Evolutionary conservation across 2,329 filamentous ascomycete species (phyloP).

Genomic region (Thyridium curvatum): DNA sequence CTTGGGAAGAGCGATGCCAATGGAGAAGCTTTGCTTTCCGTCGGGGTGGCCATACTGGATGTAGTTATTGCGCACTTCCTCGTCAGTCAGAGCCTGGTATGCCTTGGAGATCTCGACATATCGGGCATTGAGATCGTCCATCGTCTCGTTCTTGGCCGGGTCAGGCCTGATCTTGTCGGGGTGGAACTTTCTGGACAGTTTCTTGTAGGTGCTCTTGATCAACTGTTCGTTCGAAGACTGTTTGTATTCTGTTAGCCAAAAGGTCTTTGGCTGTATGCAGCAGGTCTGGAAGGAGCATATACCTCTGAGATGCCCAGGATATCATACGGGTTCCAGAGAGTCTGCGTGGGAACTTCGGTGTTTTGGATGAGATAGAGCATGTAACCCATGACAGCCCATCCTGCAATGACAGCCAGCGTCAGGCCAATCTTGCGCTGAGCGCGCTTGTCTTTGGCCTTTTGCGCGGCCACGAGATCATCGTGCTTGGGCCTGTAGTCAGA

Average conservation of each 20-base stretch:
- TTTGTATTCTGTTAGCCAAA: slow-evolving; percentile 5
- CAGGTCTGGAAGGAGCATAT: slow-evolving; percentile 18
- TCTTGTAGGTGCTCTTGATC: slow-evolving; percentile 88
- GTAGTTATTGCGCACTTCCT: slow-evolving; percentile 95
- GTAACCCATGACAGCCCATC: slow-evolving; percentile 78
- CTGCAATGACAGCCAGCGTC: slow-evolving; percentile 65
- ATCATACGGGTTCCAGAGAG: slow-evolving; percentile 96
- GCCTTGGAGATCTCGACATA: slow-evolving; percentile 97
- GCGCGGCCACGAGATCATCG: slow-evolving; percentile 73
- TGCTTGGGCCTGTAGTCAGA: slow-evolving; percentile 76
- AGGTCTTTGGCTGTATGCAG: too few species aligned
- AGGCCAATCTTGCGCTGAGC: slow-evolving; percentile 86
- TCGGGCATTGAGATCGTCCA: slow-evolving; percentile 74
- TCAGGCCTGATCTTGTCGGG: slow-evolving; percentile 90
- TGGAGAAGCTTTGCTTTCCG: slow-evolving; percentile 96
- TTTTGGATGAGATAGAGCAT: slow-evolving; percentile 89
- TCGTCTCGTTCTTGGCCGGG: slow-evolving; percentile 78
- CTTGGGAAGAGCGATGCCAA: slow-evolving; percentile 91
- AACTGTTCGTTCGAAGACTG: slow-evolving; percentile 79
- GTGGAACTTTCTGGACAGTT: slow-evolving; percentile 78
- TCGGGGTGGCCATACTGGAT: slow-evolving; percentile 94
- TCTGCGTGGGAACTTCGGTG: slow-evolving; percentile 63
- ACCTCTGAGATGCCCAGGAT: slow-evolving; percentile 83
- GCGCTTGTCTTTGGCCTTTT: slow-evolving; percentile 82
- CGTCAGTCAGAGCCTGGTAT: slow-evolving; percentile 95